Evolutionary conservation across 495 filamentous ascomycete genomes (phyloP).

Genomic region (Copromyces sp.): DNA sequence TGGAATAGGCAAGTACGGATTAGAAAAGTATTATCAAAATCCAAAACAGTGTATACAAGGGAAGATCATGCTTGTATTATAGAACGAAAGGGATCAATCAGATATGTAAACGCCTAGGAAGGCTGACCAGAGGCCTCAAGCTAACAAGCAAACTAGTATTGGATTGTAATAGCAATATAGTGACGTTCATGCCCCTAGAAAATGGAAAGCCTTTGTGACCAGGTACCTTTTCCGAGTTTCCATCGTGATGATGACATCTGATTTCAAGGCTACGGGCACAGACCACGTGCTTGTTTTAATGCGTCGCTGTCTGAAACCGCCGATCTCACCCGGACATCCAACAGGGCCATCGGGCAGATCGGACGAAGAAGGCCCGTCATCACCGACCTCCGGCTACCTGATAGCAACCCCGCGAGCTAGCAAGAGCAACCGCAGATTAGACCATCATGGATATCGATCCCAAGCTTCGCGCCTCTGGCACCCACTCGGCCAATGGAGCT

Average conservation of each 20-base stretch:
- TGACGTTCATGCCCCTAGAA: neutral
- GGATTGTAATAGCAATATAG: neutral
- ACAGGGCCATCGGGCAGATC: conserved; percentile 14
- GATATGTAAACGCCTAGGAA: too few species aligned
- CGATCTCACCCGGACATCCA: neutral
- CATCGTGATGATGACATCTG: neutral
- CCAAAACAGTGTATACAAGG: too few species aligned
- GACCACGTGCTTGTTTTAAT: neutral
- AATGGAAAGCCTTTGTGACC: neutral
- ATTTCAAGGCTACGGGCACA: neutral
- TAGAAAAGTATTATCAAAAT: too few species aligned
- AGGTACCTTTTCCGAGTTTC: neutral
- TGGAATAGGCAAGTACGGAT: too few species aligned
- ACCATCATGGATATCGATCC: neutral
- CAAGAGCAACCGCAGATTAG: neutral
- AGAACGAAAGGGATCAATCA: too few species aligned
- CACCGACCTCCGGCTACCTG: conserved; percentile 3
- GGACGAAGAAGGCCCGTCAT: conserved; percentile 11
- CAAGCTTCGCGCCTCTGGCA: neutral
- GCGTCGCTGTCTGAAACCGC: neutral
- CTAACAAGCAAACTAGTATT: too few species aligned
- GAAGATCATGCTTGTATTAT: too few species aligned
- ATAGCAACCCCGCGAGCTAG: neutral
- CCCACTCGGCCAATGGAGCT: neutral
- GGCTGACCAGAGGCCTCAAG: too few species aligned